A percentile compares a stretch with the other conserved stretches of the same genome.
phyloP scores from a whole-genome alignment of 192 early-diverging fungal genomes.

The Phlyctochytrium bullatum region DNA sequence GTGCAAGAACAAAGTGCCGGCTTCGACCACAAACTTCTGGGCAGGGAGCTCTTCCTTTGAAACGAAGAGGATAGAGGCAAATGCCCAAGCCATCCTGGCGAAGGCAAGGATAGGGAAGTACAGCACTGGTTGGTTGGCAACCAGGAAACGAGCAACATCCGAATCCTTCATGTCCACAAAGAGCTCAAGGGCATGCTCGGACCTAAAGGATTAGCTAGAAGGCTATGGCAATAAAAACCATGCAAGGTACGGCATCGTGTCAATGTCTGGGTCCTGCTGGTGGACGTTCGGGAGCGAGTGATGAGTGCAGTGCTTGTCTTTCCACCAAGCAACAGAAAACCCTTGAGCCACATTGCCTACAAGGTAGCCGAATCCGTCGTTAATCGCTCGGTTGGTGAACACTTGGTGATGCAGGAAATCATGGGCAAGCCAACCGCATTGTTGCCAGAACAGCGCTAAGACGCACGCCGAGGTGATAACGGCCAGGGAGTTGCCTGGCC shows the following conservation, averaged over 20 bases:
- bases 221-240: constrained; percentile 43
- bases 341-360: constrained; percentile 75
- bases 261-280: constrained; percentile 78
- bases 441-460: constrained; percentile 77
- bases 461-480: constrained; percentile 54
- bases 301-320: constrained; percentile 87
- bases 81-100: constrained; percentile 75
- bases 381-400: constrained; percentile 63
- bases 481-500: constrained; percentile 46
- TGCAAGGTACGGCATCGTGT: constrained; percentile 75
- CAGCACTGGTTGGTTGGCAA: constrained; percentile 49
- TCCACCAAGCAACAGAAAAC: constrained; percentile 80
- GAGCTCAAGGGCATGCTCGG: constrained; percentile 53
- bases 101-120: constrained; percentile 73
- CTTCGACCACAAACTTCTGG: constrained; percentile 46
- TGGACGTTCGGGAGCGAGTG: constrained; percentile 79
- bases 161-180: constrained; percentile 47
- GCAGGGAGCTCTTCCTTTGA: constrained; percentile 33
- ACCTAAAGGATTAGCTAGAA: constrained; percentile 10
- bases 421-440: constrained; percentile 81
- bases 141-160: constrained; percentile 60
- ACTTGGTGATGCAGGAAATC: constrained; percentile 82
- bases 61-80: constrained; percentile 58
- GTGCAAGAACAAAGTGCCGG: constrained; percentile 57
- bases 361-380: constrained; percentile 65